Evolutionary conservation across 257 asterid genomes (phyloP), one percentile per base, ranked within the genome.

Genomic region (Perilla frutescens): DNA sequence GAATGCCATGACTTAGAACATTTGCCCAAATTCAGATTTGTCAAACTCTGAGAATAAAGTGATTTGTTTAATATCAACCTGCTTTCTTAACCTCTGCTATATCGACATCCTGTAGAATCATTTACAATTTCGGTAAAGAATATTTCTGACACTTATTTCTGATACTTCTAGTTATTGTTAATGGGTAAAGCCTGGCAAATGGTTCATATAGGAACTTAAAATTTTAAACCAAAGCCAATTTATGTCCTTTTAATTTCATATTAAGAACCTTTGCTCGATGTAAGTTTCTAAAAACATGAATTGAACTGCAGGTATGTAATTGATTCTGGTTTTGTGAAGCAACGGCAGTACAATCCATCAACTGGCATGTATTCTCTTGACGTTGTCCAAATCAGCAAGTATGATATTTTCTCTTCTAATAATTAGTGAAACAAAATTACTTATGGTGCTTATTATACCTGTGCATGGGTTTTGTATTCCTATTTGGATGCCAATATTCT

Each of bases 311-410:
- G 97, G 82, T 94, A 94, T 69, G 99, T 94, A 10, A 86, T 91
- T 77, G 99, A 91, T 86, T 75, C 96, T 58, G 99, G 99, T 76
- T 90, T 84, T 74, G 99, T 94, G 86, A 94, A 94, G 90, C 97
- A 94, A 76, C 91, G 97, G 29, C 96, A 91, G 60, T 94, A 94
- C 83, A 94, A 91, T 83, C 97, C 99, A 73, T 83, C 96, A 74
- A 86, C 89, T 73, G 97, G 97, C 91, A 91, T 91, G 97, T 94
- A 94, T 81, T 90, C 99, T 45, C 96, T 94, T 68, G 97, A 91
- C 77, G 81, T 87, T 76, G 92, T 91, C 83, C 97, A 85, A 87
- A 91, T 94, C 68, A 94, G 99, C 97, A 94, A 94, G 98, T 91
- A 90, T 65, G 93, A 14, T 53, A 68, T 61, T 56, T 13, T 62